Evolutionary conservation across 2,329 filamentous ascomycete species (phyloP), one percentile per base, ranked within the genome.

Genomic region (Penicillium sp.): DNA sequence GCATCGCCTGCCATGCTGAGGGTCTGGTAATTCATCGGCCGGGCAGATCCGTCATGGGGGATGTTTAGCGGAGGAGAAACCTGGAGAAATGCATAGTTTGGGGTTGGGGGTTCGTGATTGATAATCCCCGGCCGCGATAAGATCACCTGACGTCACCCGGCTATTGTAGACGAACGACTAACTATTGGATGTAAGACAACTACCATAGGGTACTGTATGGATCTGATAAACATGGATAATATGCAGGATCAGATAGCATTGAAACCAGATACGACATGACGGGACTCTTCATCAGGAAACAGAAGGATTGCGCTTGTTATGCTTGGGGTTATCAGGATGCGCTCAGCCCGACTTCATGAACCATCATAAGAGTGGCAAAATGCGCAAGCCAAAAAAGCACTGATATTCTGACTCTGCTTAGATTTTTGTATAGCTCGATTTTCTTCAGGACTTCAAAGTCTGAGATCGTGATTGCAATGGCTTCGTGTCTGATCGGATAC

Each of bases 21-120:
- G 51, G 71, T 64, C 58, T 72, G 69, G 47, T 74, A 74, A 58
- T 71, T 70, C 71, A 74, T 74, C 50, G 46, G 52, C 39, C 49
- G 46, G 46, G 45, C 31, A 47, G 51, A 47, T 52, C 36, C 39
- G 44, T 55, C 53, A 58, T 60, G 40, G 37, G 24, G 36, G 21
- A 11, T 11, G 42, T 45, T 44, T 44, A 24, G 4, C 11, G 34
- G 23, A n/a, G 21, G 37, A 44, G n/a, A n/a, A n/a, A n/a, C n/a
- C n/a, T n/a, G n/a, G n/a, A 23, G 18, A 23, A 47, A 18, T 18
- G 44, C 19, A 13, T 16, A 42, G 19, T 7, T 42, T 45, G n/a
- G 43, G 33, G 3, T 23, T 18, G 14, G 1, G 40, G 45, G 5
- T 33, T 16, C 28, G 39, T 42, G 36, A 24, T 51, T 51, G 62